These are phyloP conservation scores for Penicillium oxalicum DNA, from an alignment of 2,329 filamentous ascomycete genomes.

Conservation along the genomic window DNA sequence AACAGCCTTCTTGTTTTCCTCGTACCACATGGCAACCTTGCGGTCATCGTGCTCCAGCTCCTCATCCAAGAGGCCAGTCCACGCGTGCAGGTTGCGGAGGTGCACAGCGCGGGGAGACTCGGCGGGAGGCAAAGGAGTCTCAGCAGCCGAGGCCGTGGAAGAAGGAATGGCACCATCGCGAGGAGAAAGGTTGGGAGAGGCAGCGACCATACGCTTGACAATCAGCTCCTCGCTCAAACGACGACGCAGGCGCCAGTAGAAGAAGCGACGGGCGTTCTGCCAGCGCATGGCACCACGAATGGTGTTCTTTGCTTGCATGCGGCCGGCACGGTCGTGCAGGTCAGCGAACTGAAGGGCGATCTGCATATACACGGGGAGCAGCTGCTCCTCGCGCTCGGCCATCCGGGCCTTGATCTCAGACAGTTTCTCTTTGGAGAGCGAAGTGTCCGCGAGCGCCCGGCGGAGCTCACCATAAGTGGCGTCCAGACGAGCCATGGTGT, in stretches of 20 bases:
- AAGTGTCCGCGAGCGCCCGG: constrained; percentile 65
- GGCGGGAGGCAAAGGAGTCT: constrained; percentile 27
- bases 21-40: constrained; percentile 88
- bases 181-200: constrained; percentile 33
- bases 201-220: constrained; percentile 72
- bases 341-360: constrained; percentile 97
- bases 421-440: constrained; percentile 66
- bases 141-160: constrained; percentile 29
- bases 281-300: constrained; percentile 81
- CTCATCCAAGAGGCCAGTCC: constrained; percentile 62
- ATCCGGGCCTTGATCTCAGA: constrained; percentile 78
- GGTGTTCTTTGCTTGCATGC: constrained; percentile 96
- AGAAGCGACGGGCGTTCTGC: constrained; percentile 89
- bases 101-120: constrained; percentile 57
- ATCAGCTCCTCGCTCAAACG: constrained; percentile 97
- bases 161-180: constrained; percentile 31
- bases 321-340: constrained; percentile 89
- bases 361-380: constrained; percentile 89
- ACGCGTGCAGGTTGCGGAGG: constrained; percentile 71
- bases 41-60: constrained; percentile 75
- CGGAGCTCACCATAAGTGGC: constrained; percentile 75
- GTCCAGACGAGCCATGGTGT: constrained; percentile 94
- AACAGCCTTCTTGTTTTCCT: constrained; percentile 81
- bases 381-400: constrained; percentile 74
- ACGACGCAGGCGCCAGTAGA: constrained; percentile 98